Conservation (phyloP, 176 grass and related monocot genomes). For the Puya raimondii region DNA sequence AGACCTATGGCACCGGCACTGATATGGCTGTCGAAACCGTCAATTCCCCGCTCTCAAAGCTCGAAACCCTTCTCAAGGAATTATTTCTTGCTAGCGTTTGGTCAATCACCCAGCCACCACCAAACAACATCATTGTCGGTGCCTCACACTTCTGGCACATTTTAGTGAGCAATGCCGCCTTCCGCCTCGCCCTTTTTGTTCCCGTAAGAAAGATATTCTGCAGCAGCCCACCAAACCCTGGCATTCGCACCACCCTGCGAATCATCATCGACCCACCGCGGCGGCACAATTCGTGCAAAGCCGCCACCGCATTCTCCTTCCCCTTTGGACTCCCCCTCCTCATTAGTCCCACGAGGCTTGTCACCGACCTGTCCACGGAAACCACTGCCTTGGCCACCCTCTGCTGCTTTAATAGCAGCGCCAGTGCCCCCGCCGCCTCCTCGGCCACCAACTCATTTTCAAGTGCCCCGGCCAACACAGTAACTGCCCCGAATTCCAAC, state of each 20-base stretch:
- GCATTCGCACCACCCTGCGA: conserved; percentile 48
- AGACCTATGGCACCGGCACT: conserved; percentile 10
- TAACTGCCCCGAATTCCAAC: conserved; percentile 55
- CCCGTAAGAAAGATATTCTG: conserved; percentile 55
- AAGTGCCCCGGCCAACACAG: conserved; percentile 54
- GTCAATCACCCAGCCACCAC: conserved; percentile 36
- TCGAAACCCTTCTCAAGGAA: conserved; percentile 7
- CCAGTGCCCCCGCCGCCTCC: conserved; percentile 88
- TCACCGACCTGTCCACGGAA: conserved; percentile 45
- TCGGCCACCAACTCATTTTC: conserved; percentile 66
- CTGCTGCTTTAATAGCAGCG: conserved; percentile 66
- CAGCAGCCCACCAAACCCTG: conserved; percentile 47
- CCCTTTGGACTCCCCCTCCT: conserved; percentile 80
- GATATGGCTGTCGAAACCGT: conserved; percentile 13
- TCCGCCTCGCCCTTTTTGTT: conserved; percentile 88
- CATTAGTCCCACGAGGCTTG: conserved; percentile 63
- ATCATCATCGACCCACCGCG: conserved; percentile 41
- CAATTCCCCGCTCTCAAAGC: conserved; percentile 11
- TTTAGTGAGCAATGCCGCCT: conserved; percentile 62
- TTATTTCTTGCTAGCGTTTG: conserved; percentile 40
- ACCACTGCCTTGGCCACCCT: conserved; percentile 53
- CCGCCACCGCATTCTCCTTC: conserved; percentile 92
- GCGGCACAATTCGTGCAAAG: conserved; percentile 81
- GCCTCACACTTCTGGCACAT: conserved; percentile 65
- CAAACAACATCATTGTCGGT: conserved; percentile 30